A percentile compares a stretch with the other conserved stretches of the same genome.
phyloP scores from a whole-genome alignment of 345 rosid genomes.

The Gossypium sturtianum region DNA sequence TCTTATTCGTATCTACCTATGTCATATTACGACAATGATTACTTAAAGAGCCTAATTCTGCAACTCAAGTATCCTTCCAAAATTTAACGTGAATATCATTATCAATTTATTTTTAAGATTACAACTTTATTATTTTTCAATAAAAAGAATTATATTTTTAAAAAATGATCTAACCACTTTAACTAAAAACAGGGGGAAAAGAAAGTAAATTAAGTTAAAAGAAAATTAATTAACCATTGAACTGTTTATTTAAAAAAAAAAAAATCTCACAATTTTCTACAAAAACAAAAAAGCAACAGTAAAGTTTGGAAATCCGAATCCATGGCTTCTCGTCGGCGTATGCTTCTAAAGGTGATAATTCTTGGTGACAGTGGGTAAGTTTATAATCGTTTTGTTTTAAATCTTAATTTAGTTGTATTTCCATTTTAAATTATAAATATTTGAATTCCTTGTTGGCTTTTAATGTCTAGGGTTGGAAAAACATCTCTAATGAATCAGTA shows the following conservation, averaged over 20 bases:
- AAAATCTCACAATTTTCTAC: not conserved
- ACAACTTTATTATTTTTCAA: too few species aligned
- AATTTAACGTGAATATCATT: too few species aligned
- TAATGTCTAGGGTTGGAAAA: conserved; percentile 66
- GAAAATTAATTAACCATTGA: not conserved
- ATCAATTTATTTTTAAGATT: too few species aligned
- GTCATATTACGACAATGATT: too few species aligned
- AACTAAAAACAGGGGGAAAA: too few species aligned
- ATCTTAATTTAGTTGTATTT: not conserved
- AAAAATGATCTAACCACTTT: too few species aligned
- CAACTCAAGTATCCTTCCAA: too few species aligned
- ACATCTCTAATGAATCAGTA: conserved; percentile 97
- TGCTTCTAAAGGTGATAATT: conserved; percentile 77
- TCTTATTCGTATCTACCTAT: too few species aligned
- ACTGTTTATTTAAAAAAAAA: not conserved
- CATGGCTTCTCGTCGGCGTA: conserved; percentile 79
- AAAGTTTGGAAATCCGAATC: not conserved
- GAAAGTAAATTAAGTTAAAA: not conserved
- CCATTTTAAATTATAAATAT: not conserved
- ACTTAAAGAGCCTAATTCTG: too few species aligned
- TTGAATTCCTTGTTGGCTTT: not conserved
- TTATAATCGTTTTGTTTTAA: not conserved
- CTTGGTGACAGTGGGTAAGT: conserved; percentile 85
- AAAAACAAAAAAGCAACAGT: not conserved
- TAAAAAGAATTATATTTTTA: too few species aligned